A percentile compares a stretch with the other conserved stretches of the same genome.
Conservation (phyloP, 2,329 filamentous ascomycete genomes). For the Ophiostoma triangulosporum region DNA sequence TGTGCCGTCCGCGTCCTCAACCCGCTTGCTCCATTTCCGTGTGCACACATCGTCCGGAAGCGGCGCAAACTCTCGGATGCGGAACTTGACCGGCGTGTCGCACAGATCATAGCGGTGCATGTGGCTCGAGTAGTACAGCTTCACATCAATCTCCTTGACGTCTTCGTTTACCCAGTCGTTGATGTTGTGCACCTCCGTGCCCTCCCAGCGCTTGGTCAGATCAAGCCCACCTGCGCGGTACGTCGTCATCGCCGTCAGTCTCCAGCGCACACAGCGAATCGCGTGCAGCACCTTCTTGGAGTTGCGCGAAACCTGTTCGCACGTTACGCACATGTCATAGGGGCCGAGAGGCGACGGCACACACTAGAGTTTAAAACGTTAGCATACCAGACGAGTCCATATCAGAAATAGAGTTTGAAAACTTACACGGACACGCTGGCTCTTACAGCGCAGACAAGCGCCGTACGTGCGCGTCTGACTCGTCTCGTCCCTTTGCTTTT, state of each 20-base stretch:
- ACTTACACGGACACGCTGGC: slow-evolving; percentile 31
- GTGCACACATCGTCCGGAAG: slow-evolving; percentile 24
- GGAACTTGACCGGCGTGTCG: slow-evolving; percentile 22
- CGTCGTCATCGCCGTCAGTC: slow-evolving; percentile 27
- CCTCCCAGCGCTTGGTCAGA: slow-evolving; percentile 30
- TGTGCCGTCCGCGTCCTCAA: not conserved
- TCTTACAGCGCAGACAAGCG: slow-evolving; percentile 32
- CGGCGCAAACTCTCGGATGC: slow-evolving; percentile 29
- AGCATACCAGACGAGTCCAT: too few relatives aligned
- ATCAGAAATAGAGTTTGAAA: too few relatives aligned
- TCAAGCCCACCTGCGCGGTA: slow-evolving; percentile 30
- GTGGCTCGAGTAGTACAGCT: slow-evolving; percentile 14
- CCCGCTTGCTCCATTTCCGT: slow-evolving; percentile 24
- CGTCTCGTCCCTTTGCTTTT: slow-evolving; percentile 20
- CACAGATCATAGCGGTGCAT: slow-evolving; percentile 24
- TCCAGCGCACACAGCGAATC: slow-evolving; percentile 30
- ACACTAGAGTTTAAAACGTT: slow-evolving; percentile 6
- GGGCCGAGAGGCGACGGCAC: slow-evolving; percentile 16
- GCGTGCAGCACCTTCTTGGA: slow-evolving; percentile 35
- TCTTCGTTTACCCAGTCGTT: slow-evolving; percentile 20
- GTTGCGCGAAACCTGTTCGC: slow-evolving; percentile 22
- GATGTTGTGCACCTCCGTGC: slow-evolving; percentile 28
- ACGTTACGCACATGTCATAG: slow-evolving; percentile 25
- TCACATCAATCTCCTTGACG: slow-evolving; percentile 24
- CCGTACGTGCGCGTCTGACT: slow-evolving; percentile 23